Conservation (phyloP, 306 rosid genomes). For the Casuarina glauca region DNA sequence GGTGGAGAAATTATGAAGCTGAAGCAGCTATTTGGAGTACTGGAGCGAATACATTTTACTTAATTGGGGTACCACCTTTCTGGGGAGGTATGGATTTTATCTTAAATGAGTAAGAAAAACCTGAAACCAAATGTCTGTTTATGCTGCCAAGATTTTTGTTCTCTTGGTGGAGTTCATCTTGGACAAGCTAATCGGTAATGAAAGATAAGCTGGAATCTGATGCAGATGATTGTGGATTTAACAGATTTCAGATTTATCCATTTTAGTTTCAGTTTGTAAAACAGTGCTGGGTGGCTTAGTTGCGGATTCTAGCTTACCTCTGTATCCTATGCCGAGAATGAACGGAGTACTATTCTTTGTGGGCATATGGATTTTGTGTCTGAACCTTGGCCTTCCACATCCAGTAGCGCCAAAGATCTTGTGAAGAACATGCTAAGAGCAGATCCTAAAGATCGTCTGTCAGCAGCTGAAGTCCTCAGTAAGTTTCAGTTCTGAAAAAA, state of each 20-base stretch:
- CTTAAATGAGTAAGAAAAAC: neutral
- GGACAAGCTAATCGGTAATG: neutral
- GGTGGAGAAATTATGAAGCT: conserved; percentile 71
- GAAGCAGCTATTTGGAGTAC: conserved; percentile 98
- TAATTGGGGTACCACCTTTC: conserved; percentile 91
- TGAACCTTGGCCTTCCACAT: conserved; percentile 93
- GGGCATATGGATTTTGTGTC: conserved; percentile 83
- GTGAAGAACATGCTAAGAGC: conserved; percentile 78
- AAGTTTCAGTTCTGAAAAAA: conserved; percentile 33
- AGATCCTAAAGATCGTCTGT: conserved; percentile 73
- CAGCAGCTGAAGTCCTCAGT: conserved; percentile 81
- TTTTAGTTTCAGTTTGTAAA: neutral
- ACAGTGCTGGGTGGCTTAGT: neutral
- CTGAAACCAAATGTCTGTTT: neutral
- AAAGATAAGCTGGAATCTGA: neutral
- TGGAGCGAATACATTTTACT: conserved; percentile 86
- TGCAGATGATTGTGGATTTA: neutral
- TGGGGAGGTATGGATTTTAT: conserved; percentile 72
- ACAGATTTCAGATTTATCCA: neutral
- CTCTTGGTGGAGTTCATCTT: neutral
- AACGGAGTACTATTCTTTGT: conserved; percentile 83
- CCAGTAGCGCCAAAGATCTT: conserved; percentile 84
- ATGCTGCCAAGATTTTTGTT: neutral
- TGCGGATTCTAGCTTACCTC: conserved; percentile 26
- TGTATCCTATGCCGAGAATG: conserved; percentile 67